These are phyloP conservation scores for Penicillium canescens DNA, from an alignment of 495 filamentous ascomycete species.

Conservation along the genomic window DNA sequence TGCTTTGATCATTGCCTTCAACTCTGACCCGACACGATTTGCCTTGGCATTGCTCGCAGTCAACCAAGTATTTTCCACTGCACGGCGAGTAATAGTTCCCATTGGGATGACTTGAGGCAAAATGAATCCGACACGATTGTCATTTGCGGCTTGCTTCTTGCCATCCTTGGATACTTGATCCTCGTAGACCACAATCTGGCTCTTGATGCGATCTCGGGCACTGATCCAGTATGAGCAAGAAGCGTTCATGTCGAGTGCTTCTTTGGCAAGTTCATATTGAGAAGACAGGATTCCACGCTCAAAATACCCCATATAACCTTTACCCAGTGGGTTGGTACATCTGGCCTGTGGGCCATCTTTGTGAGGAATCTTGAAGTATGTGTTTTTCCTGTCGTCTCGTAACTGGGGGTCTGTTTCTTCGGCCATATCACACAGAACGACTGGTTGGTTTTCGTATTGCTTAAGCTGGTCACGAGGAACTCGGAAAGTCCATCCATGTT, in stretches of 20 bases:
- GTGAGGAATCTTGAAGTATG: constrained; percentile 94
- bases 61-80: constrained; percentile 97
- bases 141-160: constrained; percentile 10
- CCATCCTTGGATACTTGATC: constrained; percentile 48
- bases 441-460: constrained; percentile 67
- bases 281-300: constrained; percentile 85
- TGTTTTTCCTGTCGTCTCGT: constrained; percentile 61
- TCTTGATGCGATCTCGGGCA: constrained; percentile 85
- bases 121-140: constrained; percentile 71
- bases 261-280: constrained; percentile 85
- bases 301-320: constrained; percentile 86
- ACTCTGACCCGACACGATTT: constrained; percentile 93
- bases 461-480: constrained; percentile 64
- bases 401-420: constrained; percentile 68
- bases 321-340: constrained; percentile 83
- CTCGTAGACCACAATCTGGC: constrained; percentile 90
- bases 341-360: constrained; percentile 87
- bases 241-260: constrained; percentile 96
- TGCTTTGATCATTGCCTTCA: constrained; percentile 95
- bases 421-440: constrained; percentile 70
- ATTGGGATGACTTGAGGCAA: constrained; percentile 99
- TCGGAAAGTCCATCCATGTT: constrained; percentile 87
- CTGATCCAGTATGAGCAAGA: constrained; percentile 99
- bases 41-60: constrained; percentile 95
- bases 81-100: constrained; percentile 95